Conservation (phyloP, 768 basidiomycete genomes). For the Amanita brunnescens region DNA sequence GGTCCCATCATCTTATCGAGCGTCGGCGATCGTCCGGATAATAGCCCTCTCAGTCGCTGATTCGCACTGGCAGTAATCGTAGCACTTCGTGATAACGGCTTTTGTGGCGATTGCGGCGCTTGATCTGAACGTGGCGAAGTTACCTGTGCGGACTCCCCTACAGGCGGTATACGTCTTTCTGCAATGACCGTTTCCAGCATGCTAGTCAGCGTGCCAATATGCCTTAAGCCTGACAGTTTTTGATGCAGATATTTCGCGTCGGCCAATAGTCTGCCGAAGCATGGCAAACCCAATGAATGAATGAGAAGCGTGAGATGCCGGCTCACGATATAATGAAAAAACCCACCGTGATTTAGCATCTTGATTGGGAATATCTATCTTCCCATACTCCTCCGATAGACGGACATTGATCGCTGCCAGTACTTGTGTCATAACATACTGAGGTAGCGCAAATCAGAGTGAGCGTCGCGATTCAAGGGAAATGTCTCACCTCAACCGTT, state of each 20-base stretch:
- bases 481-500: slow-evolving; percentile 68
- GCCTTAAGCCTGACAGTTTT: slow-evolving; percentile 67
- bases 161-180: slow-evolving; percentile 58
- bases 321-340: slow-evolving; percentile 5
- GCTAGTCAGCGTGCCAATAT: slow-evolving; percentile 58
- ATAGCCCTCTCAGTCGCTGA: slow-evolving; percentile 36
- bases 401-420: slow-evolving; percentile 89
- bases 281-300: slow-evolving; percentile 2
- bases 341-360: slow-evolving; percentile 81
- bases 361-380: slow-evolving; percentile 72
- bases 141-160: slow-evolving; percentile 10
- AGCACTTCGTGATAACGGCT: slow-evolving; percentile 21
- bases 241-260: slow-evolving; percentile 74
- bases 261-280: slow-evolving; percentile 52
- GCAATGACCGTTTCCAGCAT: slow-evolving; percentile 83
- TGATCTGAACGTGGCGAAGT: slow-evolving; percentile 13
- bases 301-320: not conserved
- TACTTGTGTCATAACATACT: slow-evolving; percentile 95
- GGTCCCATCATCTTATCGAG: slow-evolving; percentile 29
- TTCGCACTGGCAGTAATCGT: slow-evolving; percentile 30
- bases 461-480: too few species aligned
- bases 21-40: slow-evolving; percentile 29
- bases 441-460: slow-evolving; percentile 9
- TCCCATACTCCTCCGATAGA: slow-evolving; percentile 77
- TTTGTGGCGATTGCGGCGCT: slow-evolving; percentile 8